phyloP scores from a whole-genome alignment of 805 yeast genomes.

The Spencermartinsiella europaea region DNA sequence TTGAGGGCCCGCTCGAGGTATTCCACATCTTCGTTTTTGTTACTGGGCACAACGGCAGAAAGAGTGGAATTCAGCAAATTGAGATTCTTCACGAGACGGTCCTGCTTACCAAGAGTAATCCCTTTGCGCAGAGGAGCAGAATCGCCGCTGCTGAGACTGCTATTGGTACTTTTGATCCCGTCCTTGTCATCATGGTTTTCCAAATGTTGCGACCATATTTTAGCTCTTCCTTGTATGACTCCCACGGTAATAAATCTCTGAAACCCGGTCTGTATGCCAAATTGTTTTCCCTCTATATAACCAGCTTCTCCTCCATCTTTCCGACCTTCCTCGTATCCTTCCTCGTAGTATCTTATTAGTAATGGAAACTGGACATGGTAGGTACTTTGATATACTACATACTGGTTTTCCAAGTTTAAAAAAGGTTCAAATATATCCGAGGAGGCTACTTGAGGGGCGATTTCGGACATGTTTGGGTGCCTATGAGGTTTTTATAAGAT shows the following conservation, averaged over 20 bases:
- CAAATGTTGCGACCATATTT: constrained; percentile 26
- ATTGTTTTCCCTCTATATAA: constrained; percentile 70
- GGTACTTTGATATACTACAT: constrained; percentile 8
- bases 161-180: background rate
- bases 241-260: constrained; percentile 56
- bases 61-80: constrained; percentile 25
- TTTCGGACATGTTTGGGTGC: background rate
- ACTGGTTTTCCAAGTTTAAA: constrained; percentile 54
- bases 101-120: constrained; percentile 1
- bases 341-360: constrained; percentile 44
- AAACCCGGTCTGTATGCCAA: constrained; percentile 51
- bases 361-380: background rate
- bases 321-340: constrained; percentile 71
- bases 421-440: constrained; percentile 42
- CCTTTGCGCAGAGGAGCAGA: background rate
- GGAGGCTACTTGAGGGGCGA: background rate
- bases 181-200: background rate
- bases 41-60: constrained; percentile 34
- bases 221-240: constrained; percentile 50
- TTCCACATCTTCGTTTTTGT: constrained; percentile 53
- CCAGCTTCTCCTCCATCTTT: constrained; percentile 56
- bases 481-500: too few species aligned
- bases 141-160: background rate
- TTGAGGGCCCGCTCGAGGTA: constrained; percentile 46
- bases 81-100: constrained; percentile 6